Percentiles rank a stretch among this genome's conserved stretches.
phyloP scores from a whole-genome alignment of 345 rosid species.

The Salix suchowensis region DNA sequence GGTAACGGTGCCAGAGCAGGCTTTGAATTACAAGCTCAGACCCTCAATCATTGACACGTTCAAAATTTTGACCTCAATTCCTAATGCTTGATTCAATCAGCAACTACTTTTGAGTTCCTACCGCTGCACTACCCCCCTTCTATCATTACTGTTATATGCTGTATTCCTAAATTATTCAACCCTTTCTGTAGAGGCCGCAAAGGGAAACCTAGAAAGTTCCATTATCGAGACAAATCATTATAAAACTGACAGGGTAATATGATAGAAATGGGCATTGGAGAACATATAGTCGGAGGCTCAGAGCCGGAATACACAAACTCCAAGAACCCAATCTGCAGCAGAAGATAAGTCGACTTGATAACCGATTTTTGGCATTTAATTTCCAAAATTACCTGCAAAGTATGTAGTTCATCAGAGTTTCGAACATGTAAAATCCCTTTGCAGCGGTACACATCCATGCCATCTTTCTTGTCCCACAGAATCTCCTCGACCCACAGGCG shows the following conservation, averaged over 20 bases:
- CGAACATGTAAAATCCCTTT: constrained; percentile 69
- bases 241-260: neutral
- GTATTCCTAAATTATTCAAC: too few species aligned
- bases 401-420: constrained; percentile 72
- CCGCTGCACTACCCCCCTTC: neutral
- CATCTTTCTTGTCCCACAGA: constrained; percentile 80
- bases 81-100: neutral
- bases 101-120: neutral
- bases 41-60: neutral
- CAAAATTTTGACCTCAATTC: neutral
- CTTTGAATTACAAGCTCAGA: too few species aligned
- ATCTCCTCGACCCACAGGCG: constrained; percentile 87
- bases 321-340: neutral
- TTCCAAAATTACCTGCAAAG: constrained; percentile 64
- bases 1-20: neutral
- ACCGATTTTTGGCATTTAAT: neutral
- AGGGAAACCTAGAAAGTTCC: too few species aligned
- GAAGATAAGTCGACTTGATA: constrained; percentile 1
- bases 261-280: neutral
- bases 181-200: too few species aligned
- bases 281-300: neutral
- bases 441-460: constrained; percentile 84
- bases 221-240: neutral
- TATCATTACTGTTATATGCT: neutral
- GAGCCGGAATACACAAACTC: neutral